A percentile compares a stretch with the other conserved stretches of the same genome.
Conservation (phyloP, 768 basidiomycete genomes). For the Suillus subaureus region DNA sequence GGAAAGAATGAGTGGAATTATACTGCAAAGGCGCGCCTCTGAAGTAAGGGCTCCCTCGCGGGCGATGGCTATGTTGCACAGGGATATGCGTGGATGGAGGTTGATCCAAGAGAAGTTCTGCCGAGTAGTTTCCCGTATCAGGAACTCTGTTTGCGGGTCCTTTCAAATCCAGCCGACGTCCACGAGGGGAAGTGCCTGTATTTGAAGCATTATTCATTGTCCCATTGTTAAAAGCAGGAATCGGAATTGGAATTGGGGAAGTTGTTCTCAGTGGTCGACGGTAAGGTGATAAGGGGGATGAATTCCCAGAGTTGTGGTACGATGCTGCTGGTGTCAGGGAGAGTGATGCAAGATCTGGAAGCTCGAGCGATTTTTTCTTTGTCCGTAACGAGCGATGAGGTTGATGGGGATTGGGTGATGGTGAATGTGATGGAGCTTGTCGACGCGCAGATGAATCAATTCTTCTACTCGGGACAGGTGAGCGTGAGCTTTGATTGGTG, state of each 20-base stretch:
- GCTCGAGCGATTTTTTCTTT: conserved; percentile 75
- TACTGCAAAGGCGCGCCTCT: conserved; percentile 39
- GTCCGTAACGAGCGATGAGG: conserved; percentile 63
- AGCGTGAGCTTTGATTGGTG: conserved; percentile 30
- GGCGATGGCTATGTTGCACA: conserved; percentile 34
- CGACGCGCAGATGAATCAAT: conserved; percentile 27
- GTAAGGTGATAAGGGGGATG: conserved; percentile 43
- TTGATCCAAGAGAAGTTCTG: conserved; percentile 42
- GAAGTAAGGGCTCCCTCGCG: conserved; percentile 36
- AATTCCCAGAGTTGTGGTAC: conserved; percentile 37
- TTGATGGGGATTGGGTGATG: conserved; percentile 42
- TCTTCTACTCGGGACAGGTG: conserved; percentile 24
- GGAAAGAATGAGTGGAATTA: conserved; percentile 47
- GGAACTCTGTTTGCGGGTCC: conserved; percentile 25
- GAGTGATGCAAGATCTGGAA: conserved; percentile 69
- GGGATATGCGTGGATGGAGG: conserved; percentile 48
- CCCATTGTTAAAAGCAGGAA: conserved; percentile 40
- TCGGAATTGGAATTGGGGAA: conserved; percentile 53
- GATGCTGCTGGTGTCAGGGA: conserved; percentile 46
- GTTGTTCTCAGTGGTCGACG: conserved; percentile 45
- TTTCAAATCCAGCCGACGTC: conserved; percentile 35
- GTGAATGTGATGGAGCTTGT: conserved; percentile 32
- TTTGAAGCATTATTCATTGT: conserved; percentile 37
- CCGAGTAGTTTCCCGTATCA: conserved; percentile 36
- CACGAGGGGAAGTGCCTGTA: conserved; percentile 38